Conservation (phyloP, 2,329 filamentous ascomycete species). For the Trichophyton benhamiae region DNA sequence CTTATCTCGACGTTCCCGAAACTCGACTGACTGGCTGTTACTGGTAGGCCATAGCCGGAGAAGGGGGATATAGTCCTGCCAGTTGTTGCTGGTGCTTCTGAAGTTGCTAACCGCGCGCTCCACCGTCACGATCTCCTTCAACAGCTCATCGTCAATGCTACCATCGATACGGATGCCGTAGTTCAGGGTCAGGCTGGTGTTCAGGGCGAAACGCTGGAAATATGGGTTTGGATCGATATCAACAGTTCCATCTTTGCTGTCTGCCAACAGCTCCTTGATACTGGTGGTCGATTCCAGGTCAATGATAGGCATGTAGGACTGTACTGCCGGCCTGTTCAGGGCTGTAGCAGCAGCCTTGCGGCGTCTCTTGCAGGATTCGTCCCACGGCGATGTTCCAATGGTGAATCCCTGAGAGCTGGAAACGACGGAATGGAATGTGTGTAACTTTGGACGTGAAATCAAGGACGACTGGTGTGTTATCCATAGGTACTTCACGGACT, state of each 20-base stretch:
- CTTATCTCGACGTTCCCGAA: slow-evolving; percentile 54
- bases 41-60: slow-evolving; percentile 52
- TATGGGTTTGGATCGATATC: slow-evolving; percentile 62
- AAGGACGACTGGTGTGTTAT: slow-evolving; percentile 66
- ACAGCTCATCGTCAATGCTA: slow-evolving; percentile 52
- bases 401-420: slow-evolving; percentile 68
- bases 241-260: slow-evolving; percentile 48
- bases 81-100: slow-evolving; percentile 67
- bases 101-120: slow-evolving; percentile 66
- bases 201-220: slow-evolving; percentile 64
- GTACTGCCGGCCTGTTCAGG: slow-evolving; percentile 61
- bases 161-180: slow-evolving; percentile 67
- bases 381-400: slow-evolving; percentile 74
- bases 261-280: slow-evolving; percentile 57
- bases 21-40: slow-evolving; percentile 52
- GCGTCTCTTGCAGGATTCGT: slow-evolving; percentile 64
- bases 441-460: slow-evolving; percentile 64
- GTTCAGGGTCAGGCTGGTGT: slow-evolving; percentile 64
- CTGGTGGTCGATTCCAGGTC: slow-evolving; percentile 62
- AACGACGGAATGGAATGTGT: slow-evolving; percentile 71
- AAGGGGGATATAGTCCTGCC: slow-evolving; percentile 73
- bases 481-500: slow-evolving; percentile 60
- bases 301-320: slow-evolving; percentile 71
- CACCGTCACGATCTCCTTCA: slow-evolving; percentile 62
- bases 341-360: slow-evolving; percentile 70